Conservation (phyloP, 2,329 filamentous ascomycete species). For the Stachybotrys chartarum region DNA sequence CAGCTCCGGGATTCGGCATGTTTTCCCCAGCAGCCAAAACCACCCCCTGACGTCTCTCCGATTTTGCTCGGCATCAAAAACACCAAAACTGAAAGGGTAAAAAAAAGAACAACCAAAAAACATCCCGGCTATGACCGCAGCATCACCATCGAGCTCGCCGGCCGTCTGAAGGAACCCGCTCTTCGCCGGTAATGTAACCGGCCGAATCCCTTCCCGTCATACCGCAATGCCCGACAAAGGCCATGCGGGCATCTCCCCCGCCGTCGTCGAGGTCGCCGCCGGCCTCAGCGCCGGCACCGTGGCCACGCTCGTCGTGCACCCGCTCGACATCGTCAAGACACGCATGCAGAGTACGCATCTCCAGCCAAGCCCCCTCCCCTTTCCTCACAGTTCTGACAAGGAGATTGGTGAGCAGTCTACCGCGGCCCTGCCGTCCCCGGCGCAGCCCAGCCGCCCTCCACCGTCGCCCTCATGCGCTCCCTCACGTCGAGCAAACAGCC, state of each 20-base stretch:
- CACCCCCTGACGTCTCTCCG: background rate
- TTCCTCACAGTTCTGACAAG: too few species aligned
- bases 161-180: too few species aligned
- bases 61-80: background rate
- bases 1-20: background rate
- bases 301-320: slow-evolving; percentile 82
- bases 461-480: slow-evolving; percentile 44
- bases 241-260: slow-evolving; percentile 61
- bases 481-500: slow-evolving; percentile 45
- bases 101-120: too few species aligned
- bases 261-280: slow-evolving; percentile 77
- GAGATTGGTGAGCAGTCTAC: slow-evolving; percentile 33
- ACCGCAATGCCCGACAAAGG: slow-evolving; percentile 34
- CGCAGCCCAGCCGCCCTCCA: slow-evolving; percentile 34
- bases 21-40: background rate
- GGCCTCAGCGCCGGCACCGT: slow-evolving; percentile 84
- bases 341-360: slow-evolving; percentile 69
- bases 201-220: slow-evolving; percentile 11
- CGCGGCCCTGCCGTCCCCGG: slow-evolving; percentile 32
- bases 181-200: background rate
- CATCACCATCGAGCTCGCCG: background rate
- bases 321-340: slow-evolving; percentile 93
- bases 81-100: too few species aligned
- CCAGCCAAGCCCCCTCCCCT: background rate
- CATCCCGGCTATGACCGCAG: background rate